phyloP scores from a whole-genome alignment of 2,329 filamentous ascomycete species.

The Zalaria obscura region DNA sequence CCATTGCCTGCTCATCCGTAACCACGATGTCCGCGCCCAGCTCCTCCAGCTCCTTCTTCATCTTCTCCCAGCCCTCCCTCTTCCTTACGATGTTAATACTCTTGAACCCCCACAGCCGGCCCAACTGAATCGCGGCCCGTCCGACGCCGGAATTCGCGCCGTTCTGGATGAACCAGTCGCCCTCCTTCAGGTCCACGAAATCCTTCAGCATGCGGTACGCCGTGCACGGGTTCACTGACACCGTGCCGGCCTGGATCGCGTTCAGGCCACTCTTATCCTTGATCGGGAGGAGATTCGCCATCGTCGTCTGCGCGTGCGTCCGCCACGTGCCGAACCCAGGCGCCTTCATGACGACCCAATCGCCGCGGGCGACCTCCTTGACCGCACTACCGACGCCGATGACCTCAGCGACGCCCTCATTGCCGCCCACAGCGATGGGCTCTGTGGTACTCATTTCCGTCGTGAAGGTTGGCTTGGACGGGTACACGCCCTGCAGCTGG shows the following conservation, averaged over 20 bases:
- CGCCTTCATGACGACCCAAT: slow-evolving; percentile 83
- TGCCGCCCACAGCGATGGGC: slow-evolving; percentile 68
- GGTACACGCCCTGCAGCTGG: slow-evolving; percentile 93
- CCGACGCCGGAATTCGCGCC: slow-evolving; percentile 92
- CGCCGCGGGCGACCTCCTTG: slow-evolving; percentile 54
- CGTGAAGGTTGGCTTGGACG: slow-evolving; percentile 65
- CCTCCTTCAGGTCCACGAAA: slow-evolving; percentile 52
- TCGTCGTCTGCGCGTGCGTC: slow-evolving; percentile 62
- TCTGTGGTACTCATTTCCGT: slow-evolving; percentile 60
- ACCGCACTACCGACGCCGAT: slow-evolving; percentile 49
- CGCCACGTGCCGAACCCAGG: slow-evolving; percentile 89
- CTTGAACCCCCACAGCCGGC: slow-evolving; percentile 69
- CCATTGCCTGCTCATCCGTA: slow-evolving; percentile 45
- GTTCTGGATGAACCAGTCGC: slow-evolving; percentile 95
- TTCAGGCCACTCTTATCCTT: slow-evolving; percentile 56
- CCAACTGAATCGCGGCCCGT: slow-evolving; percentile 80
- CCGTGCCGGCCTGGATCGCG: slow-evolving; percentile 69
- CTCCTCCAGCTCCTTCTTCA: slow-evolving; percentile 45
- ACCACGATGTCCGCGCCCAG: slow-evolving; percentile 51
- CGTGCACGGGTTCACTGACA: slow-evolving; percentile 84
- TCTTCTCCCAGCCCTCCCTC: slow-evolving; percentile 50
- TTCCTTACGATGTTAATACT: slow-evolving; percentile 82
- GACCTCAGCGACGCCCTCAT: slow-evolving; percentile 93
- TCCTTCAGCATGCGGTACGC: slow-evolving; percentile 87
- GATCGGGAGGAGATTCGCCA: slow-evolving; percentile 51